Evolutionary conservation across 1,139 yeast species (phyloP), one percentile per base, ranked within the genome.

Genomic region (Nadsonia starkeyi-henricii): DNA sequence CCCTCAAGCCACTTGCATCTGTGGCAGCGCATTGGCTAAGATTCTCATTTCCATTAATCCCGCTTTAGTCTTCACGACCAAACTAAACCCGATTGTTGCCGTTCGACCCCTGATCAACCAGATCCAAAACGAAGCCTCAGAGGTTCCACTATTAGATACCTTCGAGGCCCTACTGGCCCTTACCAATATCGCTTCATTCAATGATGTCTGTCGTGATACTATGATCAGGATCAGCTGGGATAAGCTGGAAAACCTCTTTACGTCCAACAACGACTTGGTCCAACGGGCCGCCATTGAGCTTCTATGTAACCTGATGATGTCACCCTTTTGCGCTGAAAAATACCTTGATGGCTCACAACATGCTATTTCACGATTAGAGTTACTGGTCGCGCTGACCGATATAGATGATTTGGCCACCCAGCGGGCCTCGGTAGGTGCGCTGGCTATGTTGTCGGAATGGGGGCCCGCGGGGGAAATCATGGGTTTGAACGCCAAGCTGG

Each of bases 141-240:
- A 52, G 13, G 49, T 61, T 2, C 64, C 64, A 9, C 55, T 64
- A 37, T 58, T 69, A 20, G 77, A 73, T 50, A 61, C 66, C 1
- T 70, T 70, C 51, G 77, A 74, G 55, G 65, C 75, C 1, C 59
- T 74, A 39, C 56, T 73, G 41, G 77, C 78, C 0, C 60, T 74
- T 39, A 74, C 78, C 2, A 74, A 74, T 52, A 54, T 74, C 20
- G 76, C 77, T 2, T 67, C 76, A 2, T 55, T 62, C 7, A 62
- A 62, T 36, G 62, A 61, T 17, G 59, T 57, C 18, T 64, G 70
- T 43, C 62, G 71, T 17, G 62, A 61, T 33, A 58, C 55, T 1
- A 62, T 69, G 18, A 60, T 63, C 18, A 53, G 57, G 8, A 54
- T 58, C 8, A 69, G 68, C 43, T 73, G 75, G 74, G 45, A 56